Base-by-base conservation (phyloP, 1,284 basidiomycete species). In the Leccinum pallidistipes region DNA sequence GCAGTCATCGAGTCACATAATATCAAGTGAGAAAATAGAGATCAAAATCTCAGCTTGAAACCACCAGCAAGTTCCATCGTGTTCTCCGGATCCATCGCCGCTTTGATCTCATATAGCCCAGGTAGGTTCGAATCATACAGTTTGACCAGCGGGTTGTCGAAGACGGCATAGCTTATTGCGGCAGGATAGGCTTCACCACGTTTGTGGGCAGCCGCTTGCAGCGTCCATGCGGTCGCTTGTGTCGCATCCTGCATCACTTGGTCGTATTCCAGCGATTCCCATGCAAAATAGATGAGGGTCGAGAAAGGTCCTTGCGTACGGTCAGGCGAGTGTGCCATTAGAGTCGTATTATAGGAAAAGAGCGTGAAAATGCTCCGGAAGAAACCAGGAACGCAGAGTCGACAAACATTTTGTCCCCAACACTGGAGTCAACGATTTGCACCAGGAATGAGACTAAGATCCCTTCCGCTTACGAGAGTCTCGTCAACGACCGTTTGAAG, bases 61-160 rank as follows among this genome's bases (percentile, higher is more conserved):
- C 84, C 83, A 0, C 83, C 83, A 9, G 83, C 74, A 16, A 85
- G 77, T 9, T 72, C 78, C 83, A 86, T 86, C 7, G 84, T 74
- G 61, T 82, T 78, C 4, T 70, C 56, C 0, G 82, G 83, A 63
- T 86, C 84, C 47, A 80, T 76, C 47, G 54, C 47, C 6, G 64
- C 69, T 68, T 81, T 82, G 36, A 84, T 69, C 7, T 56, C 63
- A 56, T 73, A 65, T 60, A 86, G 64, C 34, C 63, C 69, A 1
- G 69, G 66, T 12, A 83, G 24, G 64, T 84, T 45, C 10, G 18
- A 45, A 0, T n/a, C 10, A 45, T 45, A 45, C 9, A 45, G 43
- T 18, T 45, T 11, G 43, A 3, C 43, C 53, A 81, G 53, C 0
- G 81, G 76, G 4, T 82, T 84, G 60, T 78, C 79, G 56, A 65